phyloP scores from a whole-genome alignment of 495 filamentous ascomycete genomes.

The Penicillium coffeae region DNA sequence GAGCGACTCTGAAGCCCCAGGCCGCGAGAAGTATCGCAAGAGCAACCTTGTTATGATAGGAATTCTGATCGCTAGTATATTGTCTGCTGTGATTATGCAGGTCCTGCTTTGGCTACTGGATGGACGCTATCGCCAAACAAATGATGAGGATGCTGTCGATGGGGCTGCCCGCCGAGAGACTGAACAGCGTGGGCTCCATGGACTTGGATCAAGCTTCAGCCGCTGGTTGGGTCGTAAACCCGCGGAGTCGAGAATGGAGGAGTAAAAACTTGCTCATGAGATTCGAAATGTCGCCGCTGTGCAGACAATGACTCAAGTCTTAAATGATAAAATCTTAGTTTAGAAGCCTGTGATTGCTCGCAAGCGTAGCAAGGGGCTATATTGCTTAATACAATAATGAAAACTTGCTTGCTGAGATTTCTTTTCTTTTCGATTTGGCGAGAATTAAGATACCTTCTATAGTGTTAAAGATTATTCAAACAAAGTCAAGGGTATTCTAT shows the following conservation, averaged over 20 bases:
- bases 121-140: constrained; percentile 46
- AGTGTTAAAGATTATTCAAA: too few species aligned
- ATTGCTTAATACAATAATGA: too few species aligned
- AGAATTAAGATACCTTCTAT: too few species aligned
- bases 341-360: too few species aligned
- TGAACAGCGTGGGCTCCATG: constrained; percentile 62
- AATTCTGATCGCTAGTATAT: constrained; percentile 73
- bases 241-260: not conserved
- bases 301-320: too few species aligned
- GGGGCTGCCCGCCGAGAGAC: constrained; percentile 67
- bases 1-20: constrained; percentile 58
- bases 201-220: constrained; percentile 38
- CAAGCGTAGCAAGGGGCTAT: too few species aligned
- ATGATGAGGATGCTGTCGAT: constrained; percentile 54
- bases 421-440: too few species aligned
- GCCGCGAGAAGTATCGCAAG: constrained; percentile 69
- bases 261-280: too few species aligned
- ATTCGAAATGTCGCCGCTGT: too few species aligned
- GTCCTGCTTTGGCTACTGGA: constrained; percentile 61
- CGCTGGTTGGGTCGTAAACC: constrained; percentile 11
- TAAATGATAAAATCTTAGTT: too few species aligned
- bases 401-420: too few species aligned
- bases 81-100: constrained; percentile 64
- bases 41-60: constrained; percentile 88
- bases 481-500: too few species aligned